Base-by-base conservation (phyloP, 257 asterid genomes). In the Salvia splendens region DNA sequence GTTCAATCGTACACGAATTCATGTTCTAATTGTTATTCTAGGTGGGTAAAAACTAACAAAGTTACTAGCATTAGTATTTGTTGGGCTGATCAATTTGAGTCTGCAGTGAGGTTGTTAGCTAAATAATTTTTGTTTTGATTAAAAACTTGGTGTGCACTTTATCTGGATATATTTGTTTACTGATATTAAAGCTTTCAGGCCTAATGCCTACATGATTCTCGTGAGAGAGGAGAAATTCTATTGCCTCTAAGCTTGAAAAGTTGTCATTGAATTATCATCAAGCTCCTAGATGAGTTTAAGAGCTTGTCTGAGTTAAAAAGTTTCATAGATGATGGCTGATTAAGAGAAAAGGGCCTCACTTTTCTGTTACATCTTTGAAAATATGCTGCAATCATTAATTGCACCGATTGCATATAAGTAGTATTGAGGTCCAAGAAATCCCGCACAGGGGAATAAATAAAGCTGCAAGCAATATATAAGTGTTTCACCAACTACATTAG, bases 341-440 rank as follows among this genome's bases (percentile, higher is more conserved):
- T 12, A 38, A 38, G 42, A 51, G 30, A 61, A 46, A 8, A 50
- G 2, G 12, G 38, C 57, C 57, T 40, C 38, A 16, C 47, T 32
- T 12, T 17, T 50, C 40, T 70, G 12, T 8, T 61, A 11, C 38
- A 11, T 64, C 45, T n/a, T 50, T 30, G 17, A 40, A 36, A 58
- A n/a, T 48, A 11, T 61, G 55, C 8, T 14, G 45, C 54, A 42
- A 71, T 63, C 50, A 15, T 63, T 52, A 43, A 33, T 33, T 33
- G 36, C 3, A 33, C 36, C 5, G 36, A 5, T 33, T 33, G 36
- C 36, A 33, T 33, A 33, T 33, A 24, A 24, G 30, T 24, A 24
- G 1, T 24, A 2, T 24, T 24, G 30, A 2, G 30, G 30, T 2
- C 30, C 30, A 24, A 2, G 3, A 1, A 24, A 24, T 24, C 30